Evolutionary conservation across 2,329 filamentous ascomycete species (phyloP).

Genomic region (Neofusicoccum cordaticola): DNA sequence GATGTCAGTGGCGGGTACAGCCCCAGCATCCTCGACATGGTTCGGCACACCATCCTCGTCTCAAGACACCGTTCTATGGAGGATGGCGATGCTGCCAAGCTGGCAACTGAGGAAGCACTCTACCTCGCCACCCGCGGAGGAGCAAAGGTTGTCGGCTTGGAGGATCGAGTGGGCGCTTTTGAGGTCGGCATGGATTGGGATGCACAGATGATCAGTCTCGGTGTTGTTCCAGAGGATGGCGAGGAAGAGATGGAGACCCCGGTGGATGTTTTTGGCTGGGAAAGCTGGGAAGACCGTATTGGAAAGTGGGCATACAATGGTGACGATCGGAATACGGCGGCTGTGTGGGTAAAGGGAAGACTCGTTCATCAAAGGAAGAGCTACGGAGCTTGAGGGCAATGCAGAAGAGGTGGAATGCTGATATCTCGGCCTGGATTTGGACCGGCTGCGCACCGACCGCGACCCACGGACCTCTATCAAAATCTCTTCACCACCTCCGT

Average conservation of each 20-base stretch:
- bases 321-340: slow-evolving; percentile 84
- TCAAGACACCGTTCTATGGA: slow-evolving; percentile 67
- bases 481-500: not conserved
- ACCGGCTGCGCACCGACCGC: not conserved
- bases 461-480: slow-evolving; percentile 1
- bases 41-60: slow-evolving; percentile 75
- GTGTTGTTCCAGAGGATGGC: slow-evolving; percentile 33
- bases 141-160: slow-evolving; percentile 74
- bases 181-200: slow-evolving; percentile 87
- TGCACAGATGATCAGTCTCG: slow-evolving; percentile 75
- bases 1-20: slow-evolving; percentile 89
- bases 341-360: slow-evolving; percentile 84
- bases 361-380: slow-evolving; percentile 12
- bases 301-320: slow-evolving; percentile 95
- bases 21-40: slow-evolving; percentile 77
- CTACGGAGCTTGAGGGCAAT: not conserved
- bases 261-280: slow-evolving; percentile 88
- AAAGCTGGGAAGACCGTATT: slow-evolving; percentile 79
- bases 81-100: slow-evolving; percentile 52
- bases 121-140: slow-evolving; percentile 88
- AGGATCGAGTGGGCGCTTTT: slow-evolving; percentile 71
- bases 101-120: slow-evolving; percentile 82
- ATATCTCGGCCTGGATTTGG: not conserved
- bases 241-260: slow-evolving; percentile 49
- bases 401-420: not conserved